A percentile compares a stretch with the other conserved stretches of the same genome.
Conservation (phyloP, 768 basidiomycete species). For the Pholiota molesta region DNA sequence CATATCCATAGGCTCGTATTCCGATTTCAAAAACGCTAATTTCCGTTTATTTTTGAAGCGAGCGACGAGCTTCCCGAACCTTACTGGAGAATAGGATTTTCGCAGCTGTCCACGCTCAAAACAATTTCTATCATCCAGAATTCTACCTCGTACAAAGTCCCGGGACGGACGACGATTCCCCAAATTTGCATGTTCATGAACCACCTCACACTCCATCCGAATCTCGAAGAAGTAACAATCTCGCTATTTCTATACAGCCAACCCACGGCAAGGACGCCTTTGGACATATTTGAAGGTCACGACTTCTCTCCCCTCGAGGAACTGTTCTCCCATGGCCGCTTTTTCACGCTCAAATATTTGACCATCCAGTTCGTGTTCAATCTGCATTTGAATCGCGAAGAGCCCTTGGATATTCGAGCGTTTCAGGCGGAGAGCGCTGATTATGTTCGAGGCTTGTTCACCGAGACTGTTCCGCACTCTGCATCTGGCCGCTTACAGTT, state of each 20-base stretch:
- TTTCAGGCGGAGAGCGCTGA: conserved; percentile 3
- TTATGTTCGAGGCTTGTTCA: conserved; percentile 4
- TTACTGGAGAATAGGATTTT: conserved; percentile 3
- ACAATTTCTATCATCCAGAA: conserved; percentile 10
- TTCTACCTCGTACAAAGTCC: conserved; percentile 12
- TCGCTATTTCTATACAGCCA: conserved; percentile 12
- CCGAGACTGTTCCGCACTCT: not conserved
- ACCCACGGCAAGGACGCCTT: not conserved
- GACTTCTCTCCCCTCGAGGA: conserved; percentile 11
- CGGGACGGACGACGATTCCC: conserved; percentile 6
- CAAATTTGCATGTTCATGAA: conserved; percentile 8
- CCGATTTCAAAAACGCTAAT: conserved; percentile 5
- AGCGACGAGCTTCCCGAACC: not conserved
- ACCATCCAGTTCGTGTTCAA: conserved; percentile 10
- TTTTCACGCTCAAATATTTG: conserved; percentile 10
- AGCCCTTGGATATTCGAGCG: not conserved
- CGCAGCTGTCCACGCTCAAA: conserved; percentile 9
- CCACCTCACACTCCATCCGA: not conserved
- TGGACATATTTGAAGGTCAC: conserved; percentile 13
- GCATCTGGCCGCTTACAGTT: not conserved
- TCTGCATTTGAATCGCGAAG: not conserved
- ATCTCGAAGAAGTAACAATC: conserved; percentile 10
- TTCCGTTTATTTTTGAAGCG: conserved; percentile 1
- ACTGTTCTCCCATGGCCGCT: conserved; percentile 13
- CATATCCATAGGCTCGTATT: not conserved